Conservation (phyloP, 73 alveolate species). For the Symbiodinium natans region DNA sequence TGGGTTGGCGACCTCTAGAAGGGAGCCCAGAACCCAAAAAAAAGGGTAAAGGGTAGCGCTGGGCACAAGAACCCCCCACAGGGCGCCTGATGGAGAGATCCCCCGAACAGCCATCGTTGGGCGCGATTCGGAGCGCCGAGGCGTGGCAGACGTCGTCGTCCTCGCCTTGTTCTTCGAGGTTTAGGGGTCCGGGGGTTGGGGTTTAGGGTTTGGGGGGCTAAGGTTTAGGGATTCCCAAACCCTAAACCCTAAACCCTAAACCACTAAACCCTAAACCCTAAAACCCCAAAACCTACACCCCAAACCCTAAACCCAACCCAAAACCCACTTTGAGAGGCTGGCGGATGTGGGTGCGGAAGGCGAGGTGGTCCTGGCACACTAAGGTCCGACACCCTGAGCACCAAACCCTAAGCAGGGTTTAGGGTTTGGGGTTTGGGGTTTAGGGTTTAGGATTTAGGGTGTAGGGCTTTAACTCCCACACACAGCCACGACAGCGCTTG, state of each 20-base stretch:
- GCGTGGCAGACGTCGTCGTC: slow-evolving; percentile 89
- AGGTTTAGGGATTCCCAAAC: too few species aligned
- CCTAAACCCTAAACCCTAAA: too few species aligned
- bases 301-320: neutral
- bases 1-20: too few species aligned
- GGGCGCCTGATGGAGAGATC: neutral
- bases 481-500: too few species aligned
- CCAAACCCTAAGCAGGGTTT: neutral
- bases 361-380: slow-evolving; percentile 8
- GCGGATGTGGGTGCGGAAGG: slow-evolving; percentile 54
- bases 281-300: neutral
- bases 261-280: too few species aligned
- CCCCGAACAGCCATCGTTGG: slow-evolving; percentile 3
- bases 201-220: neutral
- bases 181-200: neutral
- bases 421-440: neutral
- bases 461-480: neutral
- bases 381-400: neutral
- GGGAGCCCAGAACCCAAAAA: too few species aligned
- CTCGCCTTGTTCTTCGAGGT: slow-evolving; percentile 7
- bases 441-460: neutral
- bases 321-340: neutral
- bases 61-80: too few species aligned
- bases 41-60: too few species aligned
- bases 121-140: slow-evolving; percentile 71